Conservation (phyloP, 768 basidiomycete genomes). For the Cystofilobasidium bisporidii region DNA sequence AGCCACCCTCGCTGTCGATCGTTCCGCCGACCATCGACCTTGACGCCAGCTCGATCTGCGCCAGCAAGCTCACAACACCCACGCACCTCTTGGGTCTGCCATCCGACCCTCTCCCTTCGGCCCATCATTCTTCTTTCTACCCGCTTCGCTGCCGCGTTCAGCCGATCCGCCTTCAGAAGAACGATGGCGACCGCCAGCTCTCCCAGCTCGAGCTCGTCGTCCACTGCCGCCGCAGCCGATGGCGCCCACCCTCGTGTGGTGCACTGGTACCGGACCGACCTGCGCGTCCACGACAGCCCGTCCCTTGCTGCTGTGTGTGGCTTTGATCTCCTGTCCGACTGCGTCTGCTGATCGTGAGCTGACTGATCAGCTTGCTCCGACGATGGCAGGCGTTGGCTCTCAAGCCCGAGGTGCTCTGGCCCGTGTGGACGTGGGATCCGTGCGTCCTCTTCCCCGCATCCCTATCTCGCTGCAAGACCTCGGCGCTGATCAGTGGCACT, state of each 20-base stretch:
- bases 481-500: too few species aligned
- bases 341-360: too few species aligned
- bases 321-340: neutral
- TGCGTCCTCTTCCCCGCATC: too few species aligned
- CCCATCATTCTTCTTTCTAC: neutral
- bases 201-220: neutral
- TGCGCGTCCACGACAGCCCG: slow-evolving; percentile 39
- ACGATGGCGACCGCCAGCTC: neutral
- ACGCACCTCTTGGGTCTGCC: too few species aligned
- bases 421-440: slow-evolving; percentile 19
- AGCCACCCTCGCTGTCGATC: too few species aligned
- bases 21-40: too few species aligned
- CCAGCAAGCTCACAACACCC: too few species aligned
- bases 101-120: neutral
- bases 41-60: too few species aligned
- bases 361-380: neutral
- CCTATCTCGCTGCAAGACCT: slow-evolving; percentile 24
- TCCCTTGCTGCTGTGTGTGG: slow-evolving; percentile 33
- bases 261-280: slow-evolving; percentile 42
- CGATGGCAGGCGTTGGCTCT: slow-evolving; percentile 5
- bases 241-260: slow-evolving; percentile 30
- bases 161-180: neutral
- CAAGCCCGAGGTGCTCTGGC: slow-evolving; percentile 11
- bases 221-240: neutral
- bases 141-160: neutral